Conservation (phyloP, 2,329 filamentous ascomycete species). For the Bretziella fagacearum region DNA sequence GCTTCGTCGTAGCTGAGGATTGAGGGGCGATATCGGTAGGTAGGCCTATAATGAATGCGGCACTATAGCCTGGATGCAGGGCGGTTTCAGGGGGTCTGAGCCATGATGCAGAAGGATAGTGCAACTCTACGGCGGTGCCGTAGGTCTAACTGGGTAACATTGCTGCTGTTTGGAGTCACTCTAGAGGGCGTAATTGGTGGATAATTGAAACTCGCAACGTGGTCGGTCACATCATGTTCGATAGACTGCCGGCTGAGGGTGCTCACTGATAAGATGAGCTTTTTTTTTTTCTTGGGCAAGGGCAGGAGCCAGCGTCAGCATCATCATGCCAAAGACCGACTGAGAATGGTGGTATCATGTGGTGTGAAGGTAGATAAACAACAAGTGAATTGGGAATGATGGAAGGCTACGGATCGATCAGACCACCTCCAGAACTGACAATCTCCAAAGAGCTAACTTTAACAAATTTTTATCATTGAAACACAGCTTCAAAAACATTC, state of each 20-base stretch:
- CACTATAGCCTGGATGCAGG: neutral
- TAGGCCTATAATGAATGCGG: neutral
- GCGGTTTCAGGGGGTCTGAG: too few relatives aligned
- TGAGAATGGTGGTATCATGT: too few relatives aligned
- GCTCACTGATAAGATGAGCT: conserved; percentile 10
- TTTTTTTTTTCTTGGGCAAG: neutral
- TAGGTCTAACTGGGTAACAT: neutral
- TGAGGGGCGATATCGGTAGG: conserved; percentile 4
- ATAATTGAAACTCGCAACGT: neutral
- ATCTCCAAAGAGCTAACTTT: too few relatives aligned
- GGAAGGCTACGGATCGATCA: too few relatives aligned
- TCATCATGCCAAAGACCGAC: neutral
- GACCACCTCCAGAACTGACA: too few relatives aligned
- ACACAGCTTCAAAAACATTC: too few relatives aligned
- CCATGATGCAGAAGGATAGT: neutral
- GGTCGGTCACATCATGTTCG: neutral
- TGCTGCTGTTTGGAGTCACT: conserved; percentile 2
- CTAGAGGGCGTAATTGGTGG: too few relatives aligned
- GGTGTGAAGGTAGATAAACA: too few relatives aligned
- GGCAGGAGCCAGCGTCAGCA: conserved; percentile 1
- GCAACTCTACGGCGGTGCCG: neutral
- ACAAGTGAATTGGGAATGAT: too few relatives aligned
- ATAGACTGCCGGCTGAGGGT: neutral
- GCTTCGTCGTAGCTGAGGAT: neutral
- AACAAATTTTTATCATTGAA: too few relatives aligned